Conservation (phyloP, 1,284 basidiomycete genomes). For the Ustilago nuda region DNA sequence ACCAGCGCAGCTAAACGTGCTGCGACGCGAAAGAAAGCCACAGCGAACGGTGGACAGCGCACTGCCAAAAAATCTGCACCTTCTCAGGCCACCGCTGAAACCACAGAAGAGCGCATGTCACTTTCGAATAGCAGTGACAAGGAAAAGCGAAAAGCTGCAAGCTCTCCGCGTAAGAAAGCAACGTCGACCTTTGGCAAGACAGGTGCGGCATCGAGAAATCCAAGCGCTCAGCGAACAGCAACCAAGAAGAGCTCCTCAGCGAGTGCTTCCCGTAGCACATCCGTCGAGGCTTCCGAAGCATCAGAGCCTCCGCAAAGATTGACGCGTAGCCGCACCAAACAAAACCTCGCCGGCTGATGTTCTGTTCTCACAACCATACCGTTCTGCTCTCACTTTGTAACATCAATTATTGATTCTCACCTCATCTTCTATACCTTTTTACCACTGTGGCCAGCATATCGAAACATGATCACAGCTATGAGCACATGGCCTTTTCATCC, state of each 20-base stretch:
- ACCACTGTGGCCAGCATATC: too few species aligned
- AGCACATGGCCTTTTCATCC: not conserved
- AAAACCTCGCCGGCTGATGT: conserved; percentile 30
- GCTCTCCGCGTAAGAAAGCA: conserved; percentile 17
- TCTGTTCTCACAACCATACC: not conserved
- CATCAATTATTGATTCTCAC: not conserved
- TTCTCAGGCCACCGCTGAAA: not conserved
- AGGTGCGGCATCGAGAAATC: not conserved
- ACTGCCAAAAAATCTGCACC: not conserved
- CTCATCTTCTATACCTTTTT: too few species aligned
- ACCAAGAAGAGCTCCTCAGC: conserved; percentile 11
- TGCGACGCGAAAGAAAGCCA: conserved; percentile 8
- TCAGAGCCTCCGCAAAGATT: conserved; percentile 28
- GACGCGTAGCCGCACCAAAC: conserved; percentile 41
- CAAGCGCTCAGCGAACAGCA: conserved; percentile 7
- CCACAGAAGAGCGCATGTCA: not conserved
- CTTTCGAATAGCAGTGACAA: not conserved
- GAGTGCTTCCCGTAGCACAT: conserved; percentile 15
- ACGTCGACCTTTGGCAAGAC: not conserved
- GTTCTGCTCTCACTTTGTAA: not conserved
- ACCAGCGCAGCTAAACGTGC: not conserved
- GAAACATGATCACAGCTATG: too few species aligned
- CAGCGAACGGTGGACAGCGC: not conserved
- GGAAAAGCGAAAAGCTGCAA: not conserved
- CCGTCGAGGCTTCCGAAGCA: conserved; percentile 8